Base-by-base conservation (phyloP, 2,329 filamentous ascomycete species). In the Hypoxylon rubiginosum region DNA sequence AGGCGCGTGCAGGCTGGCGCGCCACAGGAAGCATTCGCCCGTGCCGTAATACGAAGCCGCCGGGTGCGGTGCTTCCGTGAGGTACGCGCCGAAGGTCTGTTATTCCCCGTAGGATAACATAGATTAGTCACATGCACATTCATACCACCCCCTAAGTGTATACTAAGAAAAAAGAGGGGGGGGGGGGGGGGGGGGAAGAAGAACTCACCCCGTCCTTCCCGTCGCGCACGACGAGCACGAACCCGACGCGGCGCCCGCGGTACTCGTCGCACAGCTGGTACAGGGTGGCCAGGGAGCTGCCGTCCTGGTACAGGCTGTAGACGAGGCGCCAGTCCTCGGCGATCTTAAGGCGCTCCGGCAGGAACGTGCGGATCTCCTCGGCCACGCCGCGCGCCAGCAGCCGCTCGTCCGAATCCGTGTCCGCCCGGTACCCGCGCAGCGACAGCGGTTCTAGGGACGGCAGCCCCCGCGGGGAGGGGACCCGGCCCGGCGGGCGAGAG, bases 11-110 rank as follows among this genome's bases (percentile, higher is more conserved):
- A 91, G 80, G 48, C 89, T 89, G 0, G 92, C 91, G 51, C 92
- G 88, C 93, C 93, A 97, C 69, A 97, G 87, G 79, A 97, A 99
- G 80, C 95, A 98, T 80, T 99, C 96, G 74, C 96, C 96, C 11
- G 93, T 97, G 74, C 96, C 96, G 79, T 92, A 99, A 83, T 97
- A 99, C 69, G 94, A 92, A 2, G 93, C 82, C 1, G 89, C 84
- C 0, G 93, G 92, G 72, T 91, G 92, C 10, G 95, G 94, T 54
- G 92, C 85, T 77, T 99, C 95, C 56, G 93, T 97, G 58, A 98
- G 88, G 79, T 98, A 98, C 57, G 94, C 94, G 75, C 96, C 96
- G 77, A 99, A 99, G 45, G 93, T 86, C 87, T 91, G 68, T 30
- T 34, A n/a, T 13, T 10, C 26, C 26, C 4, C 26, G 26, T n/a